Percentiles rank a stretch among this genome's conserved stretches.
phyloP scores from a whole-genome alignment of 2,329 filamentous ascomycete genomes.

The Colletotrichum tabaci region DNA sequence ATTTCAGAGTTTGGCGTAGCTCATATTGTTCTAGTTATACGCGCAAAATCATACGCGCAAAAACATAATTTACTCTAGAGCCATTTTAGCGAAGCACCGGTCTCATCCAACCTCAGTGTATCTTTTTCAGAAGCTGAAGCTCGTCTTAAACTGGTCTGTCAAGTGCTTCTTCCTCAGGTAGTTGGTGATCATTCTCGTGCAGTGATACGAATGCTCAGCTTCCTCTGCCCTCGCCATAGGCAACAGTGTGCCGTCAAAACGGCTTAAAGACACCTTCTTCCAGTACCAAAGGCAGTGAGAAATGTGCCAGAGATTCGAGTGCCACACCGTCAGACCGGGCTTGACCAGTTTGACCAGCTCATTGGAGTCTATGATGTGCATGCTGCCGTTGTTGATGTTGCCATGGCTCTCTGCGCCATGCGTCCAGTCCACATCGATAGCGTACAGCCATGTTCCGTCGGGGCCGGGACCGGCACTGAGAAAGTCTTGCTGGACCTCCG shows the following conservation, averaged over 20 bases:
- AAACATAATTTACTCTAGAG: no score
- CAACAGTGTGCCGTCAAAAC: not conserved
- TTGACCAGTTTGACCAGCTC: constrained; percentile 6
- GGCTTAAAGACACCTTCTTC: not conserved
- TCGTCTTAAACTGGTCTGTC: not conserved
- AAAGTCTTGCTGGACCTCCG: not conserved
- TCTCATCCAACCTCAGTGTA: not conserved
- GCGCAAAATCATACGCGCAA: no score
- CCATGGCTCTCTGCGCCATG: constrained; percentile 4
- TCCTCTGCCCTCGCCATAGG: constrained; percentile 6
- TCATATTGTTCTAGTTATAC: no score
- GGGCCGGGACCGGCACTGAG: not conserved
- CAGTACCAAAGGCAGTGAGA: constrained; percentile 2
- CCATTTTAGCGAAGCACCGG: no score
- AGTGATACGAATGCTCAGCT: constrained; percentile 1
- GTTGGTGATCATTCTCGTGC: constrained; percentile 4
- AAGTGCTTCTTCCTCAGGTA: not conserved
- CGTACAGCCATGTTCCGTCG: not conserved
- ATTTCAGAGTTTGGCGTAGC: no score
- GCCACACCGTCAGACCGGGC: not conserved
- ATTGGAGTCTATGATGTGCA: constrained; percentile 1
- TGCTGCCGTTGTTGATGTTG: constrained; percentile 10
- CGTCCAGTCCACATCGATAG: constrained; percentile 8
- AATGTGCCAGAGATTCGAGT: constrained; percentile 6
- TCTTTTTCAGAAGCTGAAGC: not conserved